phyloP scores from a whole-genome alignment of 202 grass and related monocot species.

The Elaeis oleifera region DNA sequence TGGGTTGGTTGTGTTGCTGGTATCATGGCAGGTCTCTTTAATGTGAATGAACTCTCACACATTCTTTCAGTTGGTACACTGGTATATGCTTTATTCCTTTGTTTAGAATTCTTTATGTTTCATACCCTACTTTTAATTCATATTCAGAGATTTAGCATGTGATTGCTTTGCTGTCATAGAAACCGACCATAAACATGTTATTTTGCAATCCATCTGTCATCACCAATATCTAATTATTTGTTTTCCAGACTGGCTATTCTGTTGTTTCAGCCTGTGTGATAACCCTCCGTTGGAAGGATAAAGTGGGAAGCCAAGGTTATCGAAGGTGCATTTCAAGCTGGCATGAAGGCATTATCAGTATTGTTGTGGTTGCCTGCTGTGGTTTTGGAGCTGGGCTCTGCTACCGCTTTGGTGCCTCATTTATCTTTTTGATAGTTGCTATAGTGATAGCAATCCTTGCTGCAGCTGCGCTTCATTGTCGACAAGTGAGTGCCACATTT shows the following conservation, averaged over 20 bases:
- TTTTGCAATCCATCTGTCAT: background rate
- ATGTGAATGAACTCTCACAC: conserved; percentile 76
- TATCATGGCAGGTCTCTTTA: conserved; percentile 78
- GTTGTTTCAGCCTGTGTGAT: conserved; percentile 96
- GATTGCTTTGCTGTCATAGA: conserved; percentile 4
- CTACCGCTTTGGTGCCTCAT: conserved; percentile 55
- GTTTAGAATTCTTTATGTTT: background rate
- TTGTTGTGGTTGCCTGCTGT: conserved; percentile 50
- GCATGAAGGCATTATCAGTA: conserved; percentile 73
- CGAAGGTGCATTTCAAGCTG: conserved; percentile 45
- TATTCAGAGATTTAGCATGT: conserved; percentile 4
- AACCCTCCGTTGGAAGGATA: conserved; percentile 80
- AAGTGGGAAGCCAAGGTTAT: conserved; percentile 33
- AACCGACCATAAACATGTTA: no score
- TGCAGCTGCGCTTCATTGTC: conserved; percentile 51
- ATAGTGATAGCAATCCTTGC: conserved; percentile 52
- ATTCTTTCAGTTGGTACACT: conserved; percentile 97
- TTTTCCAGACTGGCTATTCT: conserved; percentile 82
- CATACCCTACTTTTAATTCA: no score
- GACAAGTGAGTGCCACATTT: conserved; percentile 45
- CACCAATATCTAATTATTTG: conserved; percentile 3
- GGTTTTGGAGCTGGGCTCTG: conserved; percentile 67
- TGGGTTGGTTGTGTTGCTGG: conserved; percentile 90
- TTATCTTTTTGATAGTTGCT: conserved; percentile 38
- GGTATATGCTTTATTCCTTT: conserved; percentile 38